phyloP scores from a whole-genome alignment of 2,329 filamentous ascomycete genomes.

The Moelleriella libera region DNA sequence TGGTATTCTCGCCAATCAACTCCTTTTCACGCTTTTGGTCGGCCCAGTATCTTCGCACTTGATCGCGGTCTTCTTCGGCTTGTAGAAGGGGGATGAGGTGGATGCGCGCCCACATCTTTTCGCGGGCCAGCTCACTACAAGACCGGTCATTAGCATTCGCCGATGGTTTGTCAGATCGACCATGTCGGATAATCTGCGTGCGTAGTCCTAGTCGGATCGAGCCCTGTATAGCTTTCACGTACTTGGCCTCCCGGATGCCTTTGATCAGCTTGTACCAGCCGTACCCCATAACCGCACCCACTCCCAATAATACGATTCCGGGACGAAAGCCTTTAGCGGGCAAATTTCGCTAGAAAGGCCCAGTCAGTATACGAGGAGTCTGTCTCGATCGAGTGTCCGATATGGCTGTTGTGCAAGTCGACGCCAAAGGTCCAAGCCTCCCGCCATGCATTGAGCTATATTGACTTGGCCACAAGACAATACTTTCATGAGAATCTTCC shows the following conservation, averaged over 20 bases:
- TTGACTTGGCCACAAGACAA: too few species aligned
- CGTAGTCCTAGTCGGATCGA: too few species aligned
- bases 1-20: conserved; percentile 68
- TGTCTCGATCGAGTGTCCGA: not conserved
- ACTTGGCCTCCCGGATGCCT: conserved; percentile 88
- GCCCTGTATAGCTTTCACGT: too few species aligned
- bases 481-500: too few species aligned
- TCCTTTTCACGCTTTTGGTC: conserved; percentile 85
- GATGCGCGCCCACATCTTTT: conserved; percentile 98
- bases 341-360: conserved; percentile 59
- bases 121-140: conserved; percentile 73
- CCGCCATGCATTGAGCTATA: not conserved
- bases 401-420: not conserved
- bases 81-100: conserved; percentile 87
- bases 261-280: conserved; percentile 79
- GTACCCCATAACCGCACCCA: conserved; percentile 69
- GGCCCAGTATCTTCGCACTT: conserved; percentile 73
- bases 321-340: conserved; percentile 85
- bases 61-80: conserved; percentile 92
- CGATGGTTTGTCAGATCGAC: too few species aligned
- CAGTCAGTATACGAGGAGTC: not conserved
- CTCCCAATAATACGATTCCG: conserved; percentile 59
- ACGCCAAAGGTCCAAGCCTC: not conserved
- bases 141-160: not conserved
- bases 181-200: too few species aligned